Evolutionary conservation across 108 stramenopile genomes (phyloP).

Genomic region (Fistulifera pelliculosa): DNA sequence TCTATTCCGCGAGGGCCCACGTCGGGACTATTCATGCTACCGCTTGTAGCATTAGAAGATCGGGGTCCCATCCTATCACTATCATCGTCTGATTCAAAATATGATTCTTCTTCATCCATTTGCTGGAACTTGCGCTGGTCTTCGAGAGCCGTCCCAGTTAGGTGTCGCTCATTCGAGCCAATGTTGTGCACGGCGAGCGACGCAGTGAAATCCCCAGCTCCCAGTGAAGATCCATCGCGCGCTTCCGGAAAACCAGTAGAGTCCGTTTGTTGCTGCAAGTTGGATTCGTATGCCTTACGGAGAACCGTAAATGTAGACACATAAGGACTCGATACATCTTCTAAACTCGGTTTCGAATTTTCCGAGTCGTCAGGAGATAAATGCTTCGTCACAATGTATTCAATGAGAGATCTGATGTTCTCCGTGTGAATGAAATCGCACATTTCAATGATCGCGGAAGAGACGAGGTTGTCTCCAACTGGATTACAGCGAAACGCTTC

Average conservation of each 20-base stretch:
- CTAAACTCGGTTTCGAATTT: conserved; percentile 36
- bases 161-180: conserved; percentile 2
- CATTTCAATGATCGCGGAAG: conserved; percentile 78
- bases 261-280: background rate
- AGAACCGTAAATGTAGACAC: conserved; percentile 66
- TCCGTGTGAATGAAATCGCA: conserved; percentile 76
- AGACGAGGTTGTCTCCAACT: conserved; percentile 76
- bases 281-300: conserved; percentile 54
- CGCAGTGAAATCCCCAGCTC: background rate
- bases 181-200: background rate
- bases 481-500: conserved; percentile 70
- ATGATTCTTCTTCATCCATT: conserved; percentile 71
- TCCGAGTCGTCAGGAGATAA: conserved; percentile 17
- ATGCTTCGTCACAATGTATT: conserved; percentile 77
- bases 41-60: background rate
- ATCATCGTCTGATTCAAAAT: conserved; percentile 69
- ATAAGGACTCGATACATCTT: conserved; percentile 73
- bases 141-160: conserved; percentile 59
- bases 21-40: background rate
- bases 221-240: conserved; percentile 5
- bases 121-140: conserved; percentile 80
- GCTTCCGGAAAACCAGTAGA: background rate
- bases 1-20: background rate
- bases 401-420: conserved; percentile 75
- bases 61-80: conserved; percentile 1